Evolutionary conservation across 495 filamentous ascomycete species (phyloP), one percentile per base, ranked within the genome.

Genomic region (Haplographium delicatum): DNA sequence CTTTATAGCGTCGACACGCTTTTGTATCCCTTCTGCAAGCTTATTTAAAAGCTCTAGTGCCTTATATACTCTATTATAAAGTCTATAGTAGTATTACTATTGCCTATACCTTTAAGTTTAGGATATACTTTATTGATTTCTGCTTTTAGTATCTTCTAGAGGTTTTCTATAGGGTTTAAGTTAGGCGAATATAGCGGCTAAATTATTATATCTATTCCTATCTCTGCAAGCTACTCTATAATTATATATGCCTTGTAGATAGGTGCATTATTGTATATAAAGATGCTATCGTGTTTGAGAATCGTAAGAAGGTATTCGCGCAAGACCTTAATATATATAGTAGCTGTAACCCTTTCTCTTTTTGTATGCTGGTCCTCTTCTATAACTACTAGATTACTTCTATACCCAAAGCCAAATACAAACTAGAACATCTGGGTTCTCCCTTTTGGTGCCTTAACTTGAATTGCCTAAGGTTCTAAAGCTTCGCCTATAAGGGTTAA

Each of bases 81-180:
- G 9, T 16, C 33, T 18, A 10, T 40, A 3, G 34, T 33, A 28
- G 23, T 22, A 8, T 47, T 15, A 31, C 19, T 47, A 33, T 53
- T 19, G 2, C 15, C n/a, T 18, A 47, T 47, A 15, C 6, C 26
- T 13, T 22, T 41, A 18, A 53, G 50, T 39, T 53, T 43, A 15
- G 33, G 43, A 47, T 53, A 33, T 6, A 18, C 16, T 38, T 18
- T 34, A 34, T 44, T 20, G 5, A 51, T 33, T 23, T 51, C 38
- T 9, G 27, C 39, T 23, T 51, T 51, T 30, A 51, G 41, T 19
- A 51, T 51, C 27, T 37, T 51, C 48, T 20, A 51, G 6, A 51
- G 26, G 41, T 51, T 51, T 34, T 51, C 26, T 20, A 51, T 51
- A 4, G 25, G 39, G 31, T 45, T 51, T n/a, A 51, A 15, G 23